These are phyloP conservation scores for Cercophora sp. DNA, from an alignment of 495 filamentous ascomycete species.

Conservation along the genomic window DNA sequence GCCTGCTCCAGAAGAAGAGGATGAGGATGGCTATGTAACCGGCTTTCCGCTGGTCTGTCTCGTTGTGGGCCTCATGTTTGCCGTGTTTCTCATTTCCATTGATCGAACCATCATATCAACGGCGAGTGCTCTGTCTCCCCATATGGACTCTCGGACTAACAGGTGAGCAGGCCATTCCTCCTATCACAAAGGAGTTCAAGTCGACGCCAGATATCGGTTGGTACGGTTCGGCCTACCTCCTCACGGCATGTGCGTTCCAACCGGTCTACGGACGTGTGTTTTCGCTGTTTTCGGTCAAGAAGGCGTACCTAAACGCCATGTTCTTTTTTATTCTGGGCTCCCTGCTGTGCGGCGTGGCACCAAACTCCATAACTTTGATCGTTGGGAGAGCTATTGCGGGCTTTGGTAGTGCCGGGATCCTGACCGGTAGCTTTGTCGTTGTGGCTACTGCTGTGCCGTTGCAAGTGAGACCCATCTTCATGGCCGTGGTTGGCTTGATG, in stretches of 20 bases:
- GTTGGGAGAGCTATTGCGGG: constrained; percentile 57
- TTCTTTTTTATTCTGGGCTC: constrained; percentile 51
- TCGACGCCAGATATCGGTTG: constrained; percentile 49
- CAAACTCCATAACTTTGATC: constrained; percentile 50
- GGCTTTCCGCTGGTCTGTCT: constrained; percentile 29
- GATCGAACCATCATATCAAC: constrained; percentile 44
- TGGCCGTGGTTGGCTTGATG: constrained; percentile 33
- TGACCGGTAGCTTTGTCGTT: constrained; percentile 43
- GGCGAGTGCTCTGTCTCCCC: constrained; percentile 18
- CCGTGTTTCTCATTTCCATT: constrained; percentile 38
- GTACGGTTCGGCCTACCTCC: constrained; percentile 54
- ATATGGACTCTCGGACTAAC: neutral
- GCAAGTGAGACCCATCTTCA: constrained; percentile 39
- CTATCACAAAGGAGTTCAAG: constrained; percentile 44
- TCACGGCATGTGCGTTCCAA: constrained; percentile 41
- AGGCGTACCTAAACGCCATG: constrained; percentile 38
- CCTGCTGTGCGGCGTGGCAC: constrained; percentile 51
- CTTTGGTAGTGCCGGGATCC: constrained; percentile 41
- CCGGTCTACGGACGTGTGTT: constrained; percentile 52
- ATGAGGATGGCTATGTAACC: constrained; percentile 19
- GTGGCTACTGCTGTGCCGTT: constrained; percentile 49
- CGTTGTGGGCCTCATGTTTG: constrained; percentile 34
- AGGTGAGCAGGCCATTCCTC: constrained; percentile 20
- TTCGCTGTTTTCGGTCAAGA: constrained; percentile 42
- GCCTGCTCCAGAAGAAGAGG: constrained; percentile 8